Conservation (phyloP, 257 asterid genomes). For the Salvia miltiorrhiza region DNA sequence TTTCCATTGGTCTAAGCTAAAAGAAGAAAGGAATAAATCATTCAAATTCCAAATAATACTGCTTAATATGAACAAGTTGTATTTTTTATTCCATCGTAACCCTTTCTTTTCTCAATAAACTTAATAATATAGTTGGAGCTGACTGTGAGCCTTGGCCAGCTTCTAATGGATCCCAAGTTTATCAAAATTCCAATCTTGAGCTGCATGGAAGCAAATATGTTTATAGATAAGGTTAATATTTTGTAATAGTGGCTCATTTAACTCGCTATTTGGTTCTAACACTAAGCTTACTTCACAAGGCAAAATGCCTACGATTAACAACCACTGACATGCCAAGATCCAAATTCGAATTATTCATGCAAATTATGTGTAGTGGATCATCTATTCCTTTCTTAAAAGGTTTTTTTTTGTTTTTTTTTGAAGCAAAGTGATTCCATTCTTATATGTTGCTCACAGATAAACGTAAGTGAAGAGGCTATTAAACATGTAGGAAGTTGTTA, state of each 20-base stretch:
- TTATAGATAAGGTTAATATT: too few species aligned
- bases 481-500: not conserved
- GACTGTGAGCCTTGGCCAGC: not conserved
- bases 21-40: not conserved
- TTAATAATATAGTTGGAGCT: not conserved
- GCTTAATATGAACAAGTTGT: not conserved
- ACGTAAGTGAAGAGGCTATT: not conserved
- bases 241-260: not conserved
- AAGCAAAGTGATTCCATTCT: too few species aligned
- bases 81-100: not conserved
- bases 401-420: too few species aligned
- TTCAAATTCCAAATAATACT: not conserved
- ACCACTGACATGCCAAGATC: too few species aligned
- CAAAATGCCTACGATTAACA: too few species aligned
- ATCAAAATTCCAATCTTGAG: not conserved
- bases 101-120: not conserved
- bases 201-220: not conserved
- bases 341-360: not conserved
- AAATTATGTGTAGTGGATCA: not conserved
- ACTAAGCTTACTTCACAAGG: not conserved
- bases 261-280: not conserved
- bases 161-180: not conserved
- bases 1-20: not conserved
- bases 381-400: too few species aligned
- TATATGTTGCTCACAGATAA: not conserved